Evolutionary conservation across 805 yeast species (phyloP), one percentile per base, ranked within the genome.

Genomic region (Suhomyces xylopsoci): DNA sequence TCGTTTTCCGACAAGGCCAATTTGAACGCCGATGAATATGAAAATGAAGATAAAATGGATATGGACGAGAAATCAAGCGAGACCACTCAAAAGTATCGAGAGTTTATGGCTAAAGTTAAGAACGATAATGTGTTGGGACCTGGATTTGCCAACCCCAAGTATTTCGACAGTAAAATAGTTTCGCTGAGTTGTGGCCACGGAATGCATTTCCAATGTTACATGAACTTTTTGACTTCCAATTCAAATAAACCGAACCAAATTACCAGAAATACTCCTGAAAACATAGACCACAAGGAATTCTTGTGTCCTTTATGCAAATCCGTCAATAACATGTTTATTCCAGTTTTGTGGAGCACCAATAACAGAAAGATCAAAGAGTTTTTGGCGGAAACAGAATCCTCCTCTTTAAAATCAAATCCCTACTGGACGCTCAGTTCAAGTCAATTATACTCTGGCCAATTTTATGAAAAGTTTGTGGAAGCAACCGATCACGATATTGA

Each of bases 251-350:
- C 81, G 59, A 82, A 79, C 15, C 96, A 90, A 62, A 82, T 91
- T 32, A 88, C 96, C 0, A 77, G 96, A 63, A 89, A 92, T 48
- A 76, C 85, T 5, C 96, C 97, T 0, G 96, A 87, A 57, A 83
- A 88, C 56, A 69, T 77, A 10, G 84, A 83, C 26, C 81, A 82
- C 52, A 81, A 83, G 7, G 96, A 92, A 61, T 87, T 89, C 58
- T 70, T 89, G 24, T 93, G 99, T 63, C 98, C 98, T 0, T 77
- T 93, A 36, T 93, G 99, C 73, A 90, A 90, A 55, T 87, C 96
- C 0, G 74, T 93, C 45, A 88, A 87, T 63, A 93, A 93, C 63
- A 78, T 87, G 54, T 90, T 93, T 64, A 71, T 93, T 43, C 99
- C 98, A 0, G 74, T 88, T 1, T 64, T 86, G 34, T 86, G 89